Conservation (phyloP, 768 basidiomycete species). For the Xerocomellus amylosporus region DNA sequence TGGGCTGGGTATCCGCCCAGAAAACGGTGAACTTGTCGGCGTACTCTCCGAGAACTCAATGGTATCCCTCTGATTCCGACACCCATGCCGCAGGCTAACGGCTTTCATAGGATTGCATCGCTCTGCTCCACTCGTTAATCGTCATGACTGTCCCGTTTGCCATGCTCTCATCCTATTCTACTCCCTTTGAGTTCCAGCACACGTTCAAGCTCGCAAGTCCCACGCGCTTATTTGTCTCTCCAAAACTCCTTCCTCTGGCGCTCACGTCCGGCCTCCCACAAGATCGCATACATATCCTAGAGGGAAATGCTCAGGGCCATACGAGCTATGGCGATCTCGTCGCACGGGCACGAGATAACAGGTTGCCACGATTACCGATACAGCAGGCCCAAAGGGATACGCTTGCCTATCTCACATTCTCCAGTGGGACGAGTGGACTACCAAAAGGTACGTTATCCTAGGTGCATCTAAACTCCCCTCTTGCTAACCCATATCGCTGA, state of each 20-base stretch:
- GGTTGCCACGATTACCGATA: conserved; percentile 41
- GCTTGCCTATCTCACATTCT: conserved; percentile 69
- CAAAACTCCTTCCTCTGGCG: conserved; percentile 42
- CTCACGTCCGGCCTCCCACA: conserved; percentile 37
- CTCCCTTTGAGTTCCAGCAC: conserved; percentile 54
- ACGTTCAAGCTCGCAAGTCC: conserved; percentile 45
- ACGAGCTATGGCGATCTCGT: conserved; percentile 47
- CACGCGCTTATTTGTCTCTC: conserved; percentile 54
- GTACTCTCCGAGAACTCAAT: conserved; percentile 68
- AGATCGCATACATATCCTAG: conserved; percentile 48
- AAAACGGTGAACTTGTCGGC: conserved; percentile 60
- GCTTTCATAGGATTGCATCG: conserved; percentile 48
- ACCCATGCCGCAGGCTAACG: not conserved
- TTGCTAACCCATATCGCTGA: conserved; percentile 1
- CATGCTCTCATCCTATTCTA: conserved; percentile 53
- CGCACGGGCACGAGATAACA: conserved; percentile 34
- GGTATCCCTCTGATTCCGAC: conserved; percentile 34
- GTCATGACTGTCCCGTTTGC: conserved; percentile 50
- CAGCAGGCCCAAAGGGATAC: conserved; percentile 49
- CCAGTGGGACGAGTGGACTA: conserved; percentile 74
- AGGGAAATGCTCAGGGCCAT: conserved; percentile 40
- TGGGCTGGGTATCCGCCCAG: conserved; percentile 51
- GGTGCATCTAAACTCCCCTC: not conserved
- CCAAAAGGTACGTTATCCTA: conserved; percentile 57
- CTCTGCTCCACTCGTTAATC: conserved; percentile 49